These are phyloP conservation scores for Venturia nashicola DNA, from an alignment of 2,329 filamentous ascomycete species.

Conservation along the genomic window DNA sequence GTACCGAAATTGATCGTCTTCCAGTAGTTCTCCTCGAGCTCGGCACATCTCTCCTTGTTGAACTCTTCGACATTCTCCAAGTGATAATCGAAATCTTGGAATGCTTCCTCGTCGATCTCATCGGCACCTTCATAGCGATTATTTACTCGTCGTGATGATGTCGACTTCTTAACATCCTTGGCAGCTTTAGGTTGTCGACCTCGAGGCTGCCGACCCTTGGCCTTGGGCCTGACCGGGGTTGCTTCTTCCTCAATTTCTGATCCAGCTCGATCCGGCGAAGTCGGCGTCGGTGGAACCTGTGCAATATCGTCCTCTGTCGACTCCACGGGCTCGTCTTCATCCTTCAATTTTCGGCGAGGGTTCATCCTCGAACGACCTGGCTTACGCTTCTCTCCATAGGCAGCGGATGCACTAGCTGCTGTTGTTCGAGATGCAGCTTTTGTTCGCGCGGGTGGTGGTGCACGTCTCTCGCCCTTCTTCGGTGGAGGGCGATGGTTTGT, in stretches of 20 bases:
- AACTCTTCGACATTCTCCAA: constrained; percentile 77
- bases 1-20: constrained; percentile 91
- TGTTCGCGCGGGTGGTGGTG: not conserved
- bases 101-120: constrained; percentile 77
- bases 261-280: constrained; percentile 29
- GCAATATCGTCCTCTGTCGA: constrained; percentile 22
- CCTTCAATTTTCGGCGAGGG: constrained; percentile 18
- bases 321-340: constrained; percentile 24
- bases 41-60: constrained; percentile 81
- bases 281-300: constrained; percentile 27
- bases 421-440: constrained; percentile 14
- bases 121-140: constrained; percentile 68
- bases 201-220: constrained; percentile 26
- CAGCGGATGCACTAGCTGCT: constrained; percentile 9
- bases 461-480: constrained; percentile 66
- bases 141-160: constrained; percentile 77
- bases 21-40: constrained; percentile 92
- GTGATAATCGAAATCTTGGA: constrained; percentile 81
- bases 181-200: constrained; percentile 40
- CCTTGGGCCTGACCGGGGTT: constrained; percentile 36
- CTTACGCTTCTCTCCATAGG: constrained; percentile 32
- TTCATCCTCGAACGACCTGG: constrained; percentile 34
- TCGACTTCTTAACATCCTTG: constrained; percentile 38
- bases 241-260: constrained; percentile 31
- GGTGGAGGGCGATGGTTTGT: constrained; percentile 93